Conservation (phyloP, 139 green algal species). For the Desmodesmus armatus region DNA sequence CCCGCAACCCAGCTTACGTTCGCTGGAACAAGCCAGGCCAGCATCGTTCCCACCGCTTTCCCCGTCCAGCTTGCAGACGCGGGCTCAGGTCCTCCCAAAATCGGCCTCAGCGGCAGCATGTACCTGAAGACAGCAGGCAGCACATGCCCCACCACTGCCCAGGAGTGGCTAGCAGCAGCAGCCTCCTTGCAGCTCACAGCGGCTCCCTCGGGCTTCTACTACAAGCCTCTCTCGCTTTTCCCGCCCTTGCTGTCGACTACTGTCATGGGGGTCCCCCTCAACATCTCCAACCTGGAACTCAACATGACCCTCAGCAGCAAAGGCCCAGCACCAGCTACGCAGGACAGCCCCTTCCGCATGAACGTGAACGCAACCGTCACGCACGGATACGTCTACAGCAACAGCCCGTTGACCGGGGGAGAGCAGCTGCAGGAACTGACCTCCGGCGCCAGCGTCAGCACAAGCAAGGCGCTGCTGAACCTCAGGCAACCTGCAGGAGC, state of each 20-base stretch:
- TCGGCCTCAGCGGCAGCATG: slow-evolving; percentile 10
- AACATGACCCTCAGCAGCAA: slow-evolving; percentile 28
- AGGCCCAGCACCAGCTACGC: neutral
- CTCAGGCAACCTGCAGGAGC: neutral
- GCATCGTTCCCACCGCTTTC: slow-evolving; percentile 6
- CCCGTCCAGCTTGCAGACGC: slow-evolving; percentile 9
- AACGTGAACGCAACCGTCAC: neutral
- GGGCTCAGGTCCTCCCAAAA: neutral
- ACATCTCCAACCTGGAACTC: slow-evolving; percentile 25
- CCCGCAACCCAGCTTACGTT: too few relatives aligned
- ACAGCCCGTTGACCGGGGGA: slow-evolving; percentile 40
- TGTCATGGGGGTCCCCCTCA: slow-evolving; percentile 44
- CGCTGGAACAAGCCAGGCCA: neutral
- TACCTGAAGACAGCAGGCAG: neutral
- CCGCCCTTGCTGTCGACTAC: slow-evolving; percentile 1
- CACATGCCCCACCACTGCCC: neutral
- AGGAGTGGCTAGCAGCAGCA: slow-evolving; percentile 7
- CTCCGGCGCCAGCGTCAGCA: neutral
- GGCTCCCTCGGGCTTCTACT: slow-evolving; percentile 19
- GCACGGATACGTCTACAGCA: slow-evolving; percentile 21
- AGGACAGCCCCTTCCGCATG: neutral
- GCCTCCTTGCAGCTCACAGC: slow-evolving; percentile 3
- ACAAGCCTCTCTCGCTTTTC: slow-evolving; percentile 12
- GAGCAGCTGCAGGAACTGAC: slow-evolving; percentile 13
- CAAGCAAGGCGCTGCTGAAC: neutral